These are phyloP conservation scores for Euphorbia neoarborescens DNA, from an alignment of 441 rosid genomes.

Conservation along the genomic window DNA sequence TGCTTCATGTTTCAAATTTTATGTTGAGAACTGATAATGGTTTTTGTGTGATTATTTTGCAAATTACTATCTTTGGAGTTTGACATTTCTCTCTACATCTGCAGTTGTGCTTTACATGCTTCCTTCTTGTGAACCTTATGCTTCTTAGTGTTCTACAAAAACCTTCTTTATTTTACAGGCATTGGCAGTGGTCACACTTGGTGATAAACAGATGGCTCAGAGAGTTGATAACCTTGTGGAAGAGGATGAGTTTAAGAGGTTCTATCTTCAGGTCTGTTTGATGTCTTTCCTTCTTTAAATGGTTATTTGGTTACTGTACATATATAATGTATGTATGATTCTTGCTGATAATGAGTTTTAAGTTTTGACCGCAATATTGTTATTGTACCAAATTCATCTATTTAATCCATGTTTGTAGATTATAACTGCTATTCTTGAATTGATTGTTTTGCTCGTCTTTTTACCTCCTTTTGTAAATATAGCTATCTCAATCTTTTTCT, in stretches of 20 bases:
- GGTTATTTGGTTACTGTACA: constrained; percentile 13
- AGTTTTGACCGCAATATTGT: background rate
- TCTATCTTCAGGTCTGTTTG: constrained; percentile 88
- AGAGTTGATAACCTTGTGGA: constrained; percentile 80
- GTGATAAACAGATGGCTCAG: constrained; percentile 96
- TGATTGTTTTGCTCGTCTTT: background rate
- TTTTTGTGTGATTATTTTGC: background rate
- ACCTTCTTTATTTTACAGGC: constrained; percentile 46
- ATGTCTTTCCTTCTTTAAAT: constrained; percentile 13
- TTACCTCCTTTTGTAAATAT: constrained; percentile 4
- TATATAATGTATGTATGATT: background rate
- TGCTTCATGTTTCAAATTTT: background rate
- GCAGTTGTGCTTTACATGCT: constrained; percentile 5
- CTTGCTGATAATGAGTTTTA: constrained; percentile 2
- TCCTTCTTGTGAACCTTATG: constrained; percentile 10
- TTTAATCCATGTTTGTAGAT: background rate
- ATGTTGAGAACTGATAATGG: background rate
- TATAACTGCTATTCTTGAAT: background rate
- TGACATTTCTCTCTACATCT: constrained; percentile 1
- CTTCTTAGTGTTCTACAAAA: background rate
- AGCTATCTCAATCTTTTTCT: background rate
- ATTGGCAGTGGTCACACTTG: constrained; percentile 92
- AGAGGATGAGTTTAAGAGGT: constrained; percentile 85
- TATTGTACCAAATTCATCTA: background rate
- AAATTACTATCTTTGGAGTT: background rate